Evolutionary conservation across 2,329 filamentous ascomycete species (phyloP).

Genomic region (Apiospora malaysiana): DNA sequence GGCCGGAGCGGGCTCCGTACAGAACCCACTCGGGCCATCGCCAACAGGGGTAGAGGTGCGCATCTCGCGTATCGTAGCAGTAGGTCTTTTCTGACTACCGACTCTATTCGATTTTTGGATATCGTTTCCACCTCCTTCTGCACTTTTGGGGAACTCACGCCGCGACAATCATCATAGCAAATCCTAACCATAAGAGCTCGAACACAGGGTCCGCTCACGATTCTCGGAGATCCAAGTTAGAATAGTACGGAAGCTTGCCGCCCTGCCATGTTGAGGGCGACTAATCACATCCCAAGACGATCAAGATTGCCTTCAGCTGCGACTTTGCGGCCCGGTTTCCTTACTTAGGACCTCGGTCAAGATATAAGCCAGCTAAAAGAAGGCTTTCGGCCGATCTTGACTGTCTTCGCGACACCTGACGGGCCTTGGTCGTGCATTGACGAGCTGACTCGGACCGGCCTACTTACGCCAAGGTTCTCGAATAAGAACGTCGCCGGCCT

Average conservation of each 20-base stretch:
- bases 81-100: not conserved
- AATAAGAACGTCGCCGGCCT: not conserved
- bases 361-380: slow-evolving; percentile 1
- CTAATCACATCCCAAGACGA: not conserved
- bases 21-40: slow-evolving; percentile 13
- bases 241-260: not conserved
- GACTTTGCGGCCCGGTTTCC: not conserved
- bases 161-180: not conserved
- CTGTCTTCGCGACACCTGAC: not conserved
- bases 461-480: not conserved
- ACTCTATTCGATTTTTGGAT: not conserved
- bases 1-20: slow-evolving; percentile 3
- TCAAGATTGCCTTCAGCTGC: not conserved
- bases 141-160: not conserved
- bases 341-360: not conserved
- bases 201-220: not conserved
- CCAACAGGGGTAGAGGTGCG: slow-evolving; percentile 10
- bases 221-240: not conserved
- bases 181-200: not conserved
- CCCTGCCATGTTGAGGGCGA: not conserved
- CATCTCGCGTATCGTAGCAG: slow-evolving; percentile 8
- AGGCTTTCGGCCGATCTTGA: slow-evolving; percentile 5
- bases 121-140: not conserved
- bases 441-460: slow-evolving; percentile 3
- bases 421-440: not conserved